Evolutionary conservation across 805 yeast species (phyloP).

Genomic region (Candida namnaoensis): DNA sequence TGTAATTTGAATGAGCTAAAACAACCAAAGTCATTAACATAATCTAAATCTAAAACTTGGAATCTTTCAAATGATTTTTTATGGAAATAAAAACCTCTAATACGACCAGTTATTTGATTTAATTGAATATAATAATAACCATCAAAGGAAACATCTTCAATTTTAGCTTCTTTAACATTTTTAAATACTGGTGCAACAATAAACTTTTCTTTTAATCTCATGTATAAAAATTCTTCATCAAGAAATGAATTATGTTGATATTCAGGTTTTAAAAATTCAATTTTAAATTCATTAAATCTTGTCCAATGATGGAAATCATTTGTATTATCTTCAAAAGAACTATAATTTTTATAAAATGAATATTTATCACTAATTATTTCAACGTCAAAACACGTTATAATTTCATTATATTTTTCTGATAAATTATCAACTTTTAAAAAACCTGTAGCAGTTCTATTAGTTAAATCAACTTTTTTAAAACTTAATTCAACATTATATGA

Average conservation of each 20-base stretch:
- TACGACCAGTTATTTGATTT: constrained; percentile 52
- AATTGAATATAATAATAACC: constrained; percentile 72
- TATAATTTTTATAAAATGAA: constrained; percentile 40
- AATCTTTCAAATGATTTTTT: constrained; percentile 39
- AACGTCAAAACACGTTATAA: constrained; percentile 49
- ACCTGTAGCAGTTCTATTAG: constrained; percentile 33
- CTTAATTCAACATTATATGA: constrained; percentile 38
- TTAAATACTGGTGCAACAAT: constrained; percentile 35
- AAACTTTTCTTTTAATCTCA: constrained; percentile 79
- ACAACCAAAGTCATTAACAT: constrained; percentile 41
- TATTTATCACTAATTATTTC: constrained; percentile 46
- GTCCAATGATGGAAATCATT: constrained; percentile 31
- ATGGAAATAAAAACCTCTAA: constrained; percentile 62
- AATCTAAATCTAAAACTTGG: constrained; percentile 53
- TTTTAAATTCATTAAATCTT: constrained; percentile 5
- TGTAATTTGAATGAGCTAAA: constrained; percentile 23
- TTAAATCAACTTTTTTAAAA: constrained; percentile 42
- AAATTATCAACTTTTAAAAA: constrained; percentile 46
- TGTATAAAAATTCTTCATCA: constrained; percentile 41
- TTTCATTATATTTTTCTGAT: constrained; percentile 43
- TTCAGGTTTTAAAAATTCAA: neutral
- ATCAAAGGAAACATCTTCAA: constrained; percentile 65
- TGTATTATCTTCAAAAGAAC: constrained; percentile 19
- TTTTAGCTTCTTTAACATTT: constrained; percentile 36
- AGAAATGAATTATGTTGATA: constrained; percentile 4